Evolutionary conservation across 257 asterid genomes (phyloP), one percentile per base, ranked within the genome.

Genomic region (Fraxinus excelsior): DNA sequence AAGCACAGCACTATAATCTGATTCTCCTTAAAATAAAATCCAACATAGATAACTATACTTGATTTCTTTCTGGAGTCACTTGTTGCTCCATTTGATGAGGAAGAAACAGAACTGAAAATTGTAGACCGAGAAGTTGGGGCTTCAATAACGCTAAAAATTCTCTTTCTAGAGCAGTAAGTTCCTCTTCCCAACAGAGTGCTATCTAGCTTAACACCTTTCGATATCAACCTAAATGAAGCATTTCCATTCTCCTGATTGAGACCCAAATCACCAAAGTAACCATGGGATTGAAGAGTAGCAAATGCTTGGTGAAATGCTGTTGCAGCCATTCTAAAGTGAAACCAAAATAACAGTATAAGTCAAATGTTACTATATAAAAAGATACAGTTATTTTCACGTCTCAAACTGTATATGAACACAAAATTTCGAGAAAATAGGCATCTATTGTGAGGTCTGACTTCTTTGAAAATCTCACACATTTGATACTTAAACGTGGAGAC

Each of bases 41-140:
- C 12, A 19, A 16, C 66, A 68, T 28, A 64, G 14, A 28, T 10
- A 44, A 44, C 38, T 86, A 73, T 90, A 93, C 99, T 90, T 84
- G 93, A 82, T 89, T 93, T 95, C 83, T 87, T 93, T 74, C 87
- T 85, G 67, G 91, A 84, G 70, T 89, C 96, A 49, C 71, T 86
- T 44, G 83, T 49, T 5, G 83, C 68, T 81, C 82, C 81, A 51
- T 84, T 87, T 44, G 94, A 88, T 83, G 90, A 87, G 25, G 92
- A 82, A 35, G 84, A 84, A 74, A 88, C 84, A 7, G 88, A 83
- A 80, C 91, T 89, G 3, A 79, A 80, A n/a, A 86, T 86, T 25
- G 89, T 66, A 56, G 91, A 42, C 44, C 85, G 89, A 58, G 97
- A 85, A 78, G 85, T 60, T 0, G 96, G 87, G 42, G 93, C 94